Evolutionary conservation across 768 basidiomycete species (phyloP).

Genomic region (Lactarius trivialis): DNA sequence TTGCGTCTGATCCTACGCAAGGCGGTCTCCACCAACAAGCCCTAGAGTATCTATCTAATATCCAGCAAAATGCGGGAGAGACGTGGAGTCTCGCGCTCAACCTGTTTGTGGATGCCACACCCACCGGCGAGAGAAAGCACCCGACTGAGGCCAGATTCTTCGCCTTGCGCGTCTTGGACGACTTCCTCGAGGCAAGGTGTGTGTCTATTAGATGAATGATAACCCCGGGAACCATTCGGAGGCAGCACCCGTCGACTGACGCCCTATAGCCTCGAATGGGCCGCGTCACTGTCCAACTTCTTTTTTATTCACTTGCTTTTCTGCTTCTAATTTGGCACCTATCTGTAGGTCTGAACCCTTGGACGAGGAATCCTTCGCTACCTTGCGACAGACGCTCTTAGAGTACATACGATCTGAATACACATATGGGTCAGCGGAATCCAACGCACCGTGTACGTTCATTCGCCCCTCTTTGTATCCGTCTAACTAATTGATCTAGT

Average conservation of each 20-base stretch:
- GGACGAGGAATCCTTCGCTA: conserved; percentile 62
- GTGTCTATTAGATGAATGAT: conserved; percentile 27
- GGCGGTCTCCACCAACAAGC: conserved; percentile 76
- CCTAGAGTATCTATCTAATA: conserved; percentile 68
- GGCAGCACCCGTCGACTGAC: background rate
- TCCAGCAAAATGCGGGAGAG: conserved; percentile 68
- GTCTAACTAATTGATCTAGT: conserved; percentile 39
- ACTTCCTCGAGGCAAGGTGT: conserved; percentile 78
- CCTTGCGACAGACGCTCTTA: conserved; percentile 69
- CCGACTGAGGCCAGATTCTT: conserved; percentile 71
- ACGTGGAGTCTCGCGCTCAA: conserved; percentile 79
- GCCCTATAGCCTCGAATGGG: background rate
- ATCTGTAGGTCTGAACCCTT: conserved; percentile 54
- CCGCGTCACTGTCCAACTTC: background rate
- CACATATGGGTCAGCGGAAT: conserved; percentile 77
- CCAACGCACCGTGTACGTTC: conserved; percentile 69
- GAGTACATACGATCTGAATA: conserved; percentile 87
- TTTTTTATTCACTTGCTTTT: background rate
- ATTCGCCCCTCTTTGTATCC: conserved; percentile 9
- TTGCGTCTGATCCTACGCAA: conserved; percentile 78
- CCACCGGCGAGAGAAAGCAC: conserved; percentile 61
- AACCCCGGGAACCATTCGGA: background rate
- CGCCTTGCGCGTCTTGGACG: conserved; percentile 72
- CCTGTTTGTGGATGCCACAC: conserved; percentile 57
- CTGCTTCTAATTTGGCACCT: background rate